A percentile compares a stretch with the other conserved stretches of the same genome.
Evolutionary conservation across 257 asterid genomes (phyloP).

Genomic region (Nicotiana tomentosiformis): DNA sequence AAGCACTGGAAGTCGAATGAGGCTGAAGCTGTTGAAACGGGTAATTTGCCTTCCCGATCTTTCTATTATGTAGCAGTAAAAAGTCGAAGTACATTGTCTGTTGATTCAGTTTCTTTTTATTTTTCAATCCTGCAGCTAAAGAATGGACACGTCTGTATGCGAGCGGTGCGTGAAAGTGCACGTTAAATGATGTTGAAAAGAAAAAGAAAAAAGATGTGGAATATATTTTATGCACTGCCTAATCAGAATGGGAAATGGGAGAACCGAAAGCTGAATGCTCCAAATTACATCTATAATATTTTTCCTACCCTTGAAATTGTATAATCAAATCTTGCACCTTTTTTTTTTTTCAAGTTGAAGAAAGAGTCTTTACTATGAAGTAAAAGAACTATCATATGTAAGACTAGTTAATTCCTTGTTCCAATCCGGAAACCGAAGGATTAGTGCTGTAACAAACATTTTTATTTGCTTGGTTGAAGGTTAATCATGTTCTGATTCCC

Average conservation of each 20-base stretch:
- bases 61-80: background rate
- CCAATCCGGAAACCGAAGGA: too few relatives aligned
- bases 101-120: background rate
- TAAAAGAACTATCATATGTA: background rate
- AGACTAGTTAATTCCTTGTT: too few relatives aligned
- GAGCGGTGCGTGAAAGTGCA: conserved; percentile 25
- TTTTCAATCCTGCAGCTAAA: conserved; percentile 22
- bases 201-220: background rate
- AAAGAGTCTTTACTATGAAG: background rate
- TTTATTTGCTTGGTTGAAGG: too few relatives aligned
- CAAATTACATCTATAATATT: conserved; percentile 1
- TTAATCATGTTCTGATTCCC: too few relatives aligned
- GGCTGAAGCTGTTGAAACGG: conserved; percentile 67
- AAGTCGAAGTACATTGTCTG: background rate
- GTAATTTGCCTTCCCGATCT: conserved; percentile 13
- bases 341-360: background rate
- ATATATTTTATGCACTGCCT: background rate
- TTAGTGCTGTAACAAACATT: too few relatives aligned
- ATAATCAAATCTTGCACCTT: conserved; percentile 26
- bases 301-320: conserved; percentile 29
- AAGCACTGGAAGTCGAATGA: conserved; percentile 67
- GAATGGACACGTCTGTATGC: conserved; percentile 36
- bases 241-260: background rate
- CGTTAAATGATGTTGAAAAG: background rate
- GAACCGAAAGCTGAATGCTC: background rate